Conservation (phyloP, 2,329 filamentous ascomycete species). For the Cladorrhinum sp. region DNA sequence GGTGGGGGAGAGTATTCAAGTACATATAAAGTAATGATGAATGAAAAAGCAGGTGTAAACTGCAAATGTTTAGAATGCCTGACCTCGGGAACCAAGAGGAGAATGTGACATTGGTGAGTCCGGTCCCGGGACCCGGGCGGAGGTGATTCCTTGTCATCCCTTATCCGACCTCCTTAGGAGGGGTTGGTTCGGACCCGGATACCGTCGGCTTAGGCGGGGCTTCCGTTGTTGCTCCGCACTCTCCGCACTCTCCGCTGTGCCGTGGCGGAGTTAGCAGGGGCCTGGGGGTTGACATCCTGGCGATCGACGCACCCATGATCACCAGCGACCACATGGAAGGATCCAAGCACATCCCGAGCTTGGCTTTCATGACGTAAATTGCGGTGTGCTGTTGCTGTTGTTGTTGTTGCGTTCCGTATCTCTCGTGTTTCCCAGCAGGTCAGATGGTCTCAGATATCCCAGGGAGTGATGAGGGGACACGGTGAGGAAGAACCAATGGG, state of each 20-base stretch:
- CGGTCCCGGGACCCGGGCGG: background rate
- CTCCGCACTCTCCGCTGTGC: slow-evolving; percentile 12
- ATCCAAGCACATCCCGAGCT: no score
- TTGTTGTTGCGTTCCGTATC: background rate
- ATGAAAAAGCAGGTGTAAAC: slow-evolving; percentile 11
- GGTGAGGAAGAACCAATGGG: background rate
- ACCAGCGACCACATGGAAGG: no score
- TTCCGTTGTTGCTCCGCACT: slow-evolving; percentile 10
- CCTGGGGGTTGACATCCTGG: background rate
- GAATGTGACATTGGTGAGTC: background rate
- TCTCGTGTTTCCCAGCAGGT: background rate
- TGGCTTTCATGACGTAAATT: no score
- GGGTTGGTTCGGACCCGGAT: slow-evolving; percentile 15
- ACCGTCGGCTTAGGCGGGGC: slow-evolving; percentile 21
- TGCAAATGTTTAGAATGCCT: background rate
- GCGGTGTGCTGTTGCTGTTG: background rate
- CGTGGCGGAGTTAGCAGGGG: background rate
- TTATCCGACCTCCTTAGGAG: background rate
- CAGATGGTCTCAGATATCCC: background rate
- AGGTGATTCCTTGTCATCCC: background rate
- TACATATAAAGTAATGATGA: slow-evolving; percentile 8
- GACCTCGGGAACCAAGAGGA: background rate
- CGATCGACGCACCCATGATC: no score
- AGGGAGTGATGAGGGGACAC: background rate
- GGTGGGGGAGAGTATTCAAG: slow-evolving; percentile 9